Percentiles rank a stretch among this genome's conserved stretches.
phyloP scores from a whole-genome alignment of 2,329 filamentous ascomycete genomes.

The Sordariomycetes sp. region DNA sequence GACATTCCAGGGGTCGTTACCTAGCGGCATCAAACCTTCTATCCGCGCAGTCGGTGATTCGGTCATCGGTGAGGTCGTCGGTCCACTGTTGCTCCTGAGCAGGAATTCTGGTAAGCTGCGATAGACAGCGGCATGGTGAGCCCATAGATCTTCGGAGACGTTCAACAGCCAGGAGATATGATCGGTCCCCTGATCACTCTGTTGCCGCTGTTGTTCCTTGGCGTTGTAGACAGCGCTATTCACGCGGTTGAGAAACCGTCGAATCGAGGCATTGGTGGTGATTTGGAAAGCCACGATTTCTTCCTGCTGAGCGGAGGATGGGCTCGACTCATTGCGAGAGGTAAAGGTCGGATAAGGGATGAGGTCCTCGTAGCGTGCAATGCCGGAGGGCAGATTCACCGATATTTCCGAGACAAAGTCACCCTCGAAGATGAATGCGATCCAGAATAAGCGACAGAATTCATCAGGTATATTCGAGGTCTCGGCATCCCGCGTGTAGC shows the following conservation, averaged over 20 bases:
- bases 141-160: slow-evolving; percentile 14
- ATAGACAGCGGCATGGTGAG: slow-evolving; percentile 16
- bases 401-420: slow-evolving; percentile 20
- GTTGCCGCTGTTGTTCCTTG: slow-evolving; percentile 13
- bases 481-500: slow-evolving; percentile 1
- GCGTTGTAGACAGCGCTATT: slow-evolving; percentile 18
- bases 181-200: slow-evolving; percentile 6
- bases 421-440: slow-evolving; percentile 18
- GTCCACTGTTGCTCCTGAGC: slow-evolving; percentile 5
- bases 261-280: slow-evolving; percentile 18
- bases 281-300: slow-evolving; percentile 19
- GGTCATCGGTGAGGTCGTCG: background rate
- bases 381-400: slow-evolving; percentile 15
- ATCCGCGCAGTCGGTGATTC: slow-evolving; percentile 7
- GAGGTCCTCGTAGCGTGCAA: slow-evolving; percentile 16
- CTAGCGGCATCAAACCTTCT: slow-evolving; percentile 6
- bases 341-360: slow-evolving; percentile 12
- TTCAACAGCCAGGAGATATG: slow-evolving; percentile 16
- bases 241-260: slow-evolving; percentile 17
- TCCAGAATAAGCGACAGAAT: slow-evolving; percentile 17
- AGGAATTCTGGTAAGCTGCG: slow-evolving; percentile 15
- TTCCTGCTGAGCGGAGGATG: slow-evolving; percentile 6
- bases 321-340: background rate
- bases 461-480: slow-evolving; percentile 8
- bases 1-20: slow-evolving; percentile 20